Evolutionary conservation across 192 early-diverging fungal species (phyloP), one percentile per base, ranked within the genome.

Genomic region (Linnemannia zychae): DNA sequence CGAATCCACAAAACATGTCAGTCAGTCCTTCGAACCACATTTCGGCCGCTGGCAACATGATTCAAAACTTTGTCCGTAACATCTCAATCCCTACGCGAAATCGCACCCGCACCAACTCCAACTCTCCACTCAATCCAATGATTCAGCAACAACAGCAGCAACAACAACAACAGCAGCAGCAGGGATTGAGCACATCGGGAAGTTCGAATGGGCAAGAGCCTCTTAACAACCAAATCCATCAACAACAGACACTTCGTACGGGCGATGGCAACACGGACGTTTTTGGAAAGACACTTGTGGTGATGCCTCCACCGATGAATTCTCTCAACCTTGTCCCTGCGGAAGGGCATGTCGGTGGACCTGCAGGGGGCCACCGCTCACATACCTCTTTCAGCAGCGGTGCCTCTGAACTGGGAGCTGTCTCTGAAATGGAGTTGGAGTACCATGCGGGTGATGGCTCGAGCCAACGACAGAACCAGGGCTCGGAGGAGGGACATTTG

Each of bases 41-140:
- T 33, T 53, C 71, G 0, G 60, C 63, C 7, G 78, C 70, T 15
- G 76, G 81, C 0, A 38, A 78, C 37, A 74, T 84, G 76, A 75
- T 85, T 15, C 77, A 75, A 49, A 85, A 85, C 60, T 76, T 85
- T 67, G 77, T 85, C 31, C 74, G 83, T 16, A 85, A 79, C 49
- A 76, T 85, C 22, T 67, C 72, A 1, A 79, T 71, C 31, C 77
- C 77, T 20, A 71, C 72, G n/a, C 63, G 83, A 13, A 75, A 66
- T 31, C 74, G 83, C 13, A 73, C 63, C 33, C 76, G 83, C 28
- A 79, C 83, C 60, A 85, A 79, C 48, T 85, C 83, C 1, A 85
- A 76, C 53, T 85, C 83, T 9, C 72, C 72, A 16, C 68, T 79
- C 18, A 84, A 84, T 31, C 72, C 76, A 7, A 66, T 84, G 67